A percentile compares a stretch with the other conserved stretches of the same genome.
phyloP scores from a whole-genome alignment of 257 asterid genomes.

The Solanum phureja region DNA sequence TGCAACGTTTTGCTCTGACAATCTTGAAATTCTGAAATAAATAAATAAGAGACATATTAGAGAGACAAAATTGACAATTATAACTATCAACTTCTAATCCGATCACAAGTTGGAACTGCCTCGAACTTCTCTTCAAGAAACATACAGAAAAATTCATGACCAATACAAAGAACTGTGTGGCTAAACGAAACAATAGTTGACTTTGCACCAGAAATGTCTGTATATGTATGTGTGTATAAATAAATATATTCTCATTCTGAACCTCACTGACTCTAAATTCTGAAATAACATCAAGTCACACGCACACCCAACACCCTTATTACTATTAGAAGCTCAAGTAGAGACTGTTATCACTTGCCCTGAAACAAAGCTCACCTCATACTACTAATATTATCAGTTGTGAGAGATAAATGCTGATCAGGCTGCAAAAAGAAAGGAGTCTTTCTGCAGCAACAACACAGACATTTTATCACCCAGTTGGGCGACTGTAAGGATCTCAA shows the following conservation, averaged over 20 bases:
- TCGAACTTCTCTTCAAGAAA: not conserved
- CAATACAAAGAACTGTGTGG: not conserved
- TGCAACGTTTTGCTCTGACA: not conserved
- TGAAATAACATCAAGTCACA: not conserved
- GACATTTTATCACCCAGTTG: not conserved
- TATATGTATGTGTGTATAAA: not conserved
- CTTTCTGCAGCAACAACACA: not conserved
- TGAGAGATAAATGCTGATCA: not conserved
- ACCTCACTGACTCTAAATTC: not conserved
- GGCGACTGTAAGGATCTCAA: not conserved
- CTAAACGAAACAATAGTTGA: not conserved
- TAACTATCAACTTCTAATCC: not conserved
- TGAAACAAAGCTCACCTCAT: not conserved
- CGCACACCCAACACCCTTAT: not conserved
- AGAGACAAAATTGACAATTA: not conserved
- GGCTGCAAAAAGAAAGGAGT: not conserved
- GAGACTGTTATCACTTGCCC: not conserved
- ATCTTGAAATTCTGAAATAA: not conserved
- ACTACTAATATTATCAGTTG: not conserved
- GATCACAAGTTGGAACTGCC: not conserved
- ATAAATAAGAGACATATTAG: not conserved
- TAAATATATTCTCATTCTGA: not conserved
- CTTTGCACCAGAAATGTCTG: not conserved
- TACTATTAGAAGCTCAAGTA: not conserved
- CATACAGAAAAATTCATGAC: not conserved